A percentile compares a stretch with the other conserved stretches of the same genome.
These are phyloP conservation scores for Penicillium vulpinum DNA, from an alignment of 2,329 filamentous ascomycete species.

Conservation along the genomic window DNA sequence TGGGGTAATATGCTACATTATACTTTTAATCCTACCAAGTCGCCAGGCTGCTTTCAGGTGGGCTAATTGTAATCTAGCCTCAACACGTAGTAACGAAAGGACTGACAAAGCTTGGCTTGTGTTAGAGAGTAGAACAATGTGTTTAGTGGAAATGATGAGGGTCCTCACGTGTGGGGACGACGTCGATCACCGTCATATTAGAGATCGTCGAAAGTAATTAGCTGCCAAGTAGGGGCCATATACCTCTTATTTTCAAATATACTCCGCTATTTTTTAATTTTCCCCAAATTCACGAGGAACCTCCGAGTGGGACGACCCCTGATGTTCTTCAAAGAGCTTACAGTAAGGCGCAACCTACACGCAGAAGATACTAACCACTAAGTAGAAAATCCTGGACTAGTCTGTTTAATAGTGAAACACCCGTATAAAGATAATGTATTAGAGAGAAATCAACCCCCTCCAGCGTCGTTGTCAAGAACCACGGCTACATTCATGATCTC, in stretches of 20 bases:
- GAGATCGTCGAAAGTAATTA: neutral
- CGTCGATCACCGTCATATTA: neutral
- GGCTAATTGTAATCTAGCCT: neutral
- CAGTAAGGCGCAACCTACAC: neutral
- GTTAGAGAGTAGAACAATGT: neutral
- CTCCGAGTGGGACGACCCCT: neutral
- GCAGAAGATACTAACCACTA: neutral
- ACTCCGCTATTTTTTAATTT: neutral
- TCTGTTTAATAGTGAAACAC: neutral
- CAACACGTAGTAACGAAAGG: neutral
- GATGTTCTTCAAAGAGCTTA: neutral
- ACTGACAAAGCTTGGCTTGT: neutral
- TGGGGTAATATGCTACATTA: neutral
- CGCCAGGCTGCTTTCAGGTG: neutral
- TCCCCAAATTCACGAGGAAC: neutral
- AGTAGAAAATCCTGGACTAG: neutral
- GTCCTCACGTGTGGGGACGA: neutral
- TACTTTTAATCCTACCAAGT: neutral
- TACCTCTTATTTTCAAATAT: neutral
- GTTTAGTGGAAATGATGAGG: neutral
- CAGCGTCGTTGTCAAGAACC: neutral
- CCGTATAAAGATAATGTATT: neutral
- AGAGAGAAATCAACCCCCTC: neutral
- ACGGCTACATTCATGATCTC: neutral
- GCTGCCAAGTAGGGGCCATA: neutral